phyloP scores from a whole-genome alignment of 331 rosid genomes.

The Dryas integrifolia region DNA sequence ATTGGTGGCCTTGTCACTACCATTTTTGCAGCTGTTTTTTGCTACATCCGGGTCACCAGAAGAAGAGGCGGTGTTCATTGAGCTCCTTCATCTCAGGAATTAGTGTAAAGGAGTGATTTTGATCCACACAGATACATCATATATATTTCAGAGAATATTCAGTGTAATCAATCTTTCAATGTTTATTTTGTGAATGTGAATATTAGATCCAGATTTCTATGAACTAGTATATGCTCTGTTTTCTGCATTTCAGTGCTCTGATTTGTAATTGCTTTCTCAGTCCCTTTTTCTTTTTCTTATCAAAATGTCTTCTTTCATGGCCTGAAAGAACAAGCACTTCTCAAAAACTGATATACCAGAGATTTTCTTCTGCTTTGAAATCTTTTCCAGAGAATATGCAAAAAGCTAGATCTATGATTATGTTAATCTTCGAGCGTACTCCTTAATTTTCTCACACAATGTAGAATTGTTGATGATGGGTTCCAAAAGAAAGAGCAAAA shows the following conservation, averaged over 20 bases:
- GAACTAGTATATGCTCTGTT: neutral
- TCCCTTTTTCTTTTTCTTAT: neutral
- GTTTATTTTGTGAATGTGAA: neutral
- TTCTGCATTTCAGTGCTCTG: neutral
- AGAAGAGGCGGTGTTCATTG: conserved; percentile 37
- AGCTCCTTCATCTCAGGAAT: neutral
- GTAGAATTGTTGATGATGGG: neutral
- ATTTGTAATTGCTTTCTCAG: neutral
- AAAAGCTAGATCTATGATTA: no score
- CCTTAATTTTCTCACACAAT: no score
- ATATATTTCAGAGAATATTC: neutral
- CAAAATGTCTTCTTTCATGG: neutral
- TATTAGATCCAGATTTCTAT: conserved; percentile 1
- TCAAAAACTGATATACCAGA: neutral
- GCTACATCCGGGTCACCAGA: conserved; percentile 83
- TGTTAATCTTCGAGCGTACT: no score
- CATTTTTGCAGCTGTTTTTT: conserved; percentile 75
- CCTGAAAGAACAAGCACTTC: neutral
- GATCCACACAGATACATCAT: neutral
- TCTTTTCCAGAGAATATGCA: neutral
- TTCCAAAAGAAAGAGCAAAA: conserved; percentile 2
- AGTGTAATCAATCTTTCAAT: conserved; percentile 6
- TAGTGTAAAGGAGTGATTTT: conserved; percentile 11
- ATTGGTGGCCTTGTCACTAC: conserved; percentile 80
- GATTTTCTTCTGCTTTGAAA: no score